These are phyloP conservation scores for Candida sp. DNA, from an alignment of 1,139 yeast genomes.

Conservation along the genomic window DNA sequence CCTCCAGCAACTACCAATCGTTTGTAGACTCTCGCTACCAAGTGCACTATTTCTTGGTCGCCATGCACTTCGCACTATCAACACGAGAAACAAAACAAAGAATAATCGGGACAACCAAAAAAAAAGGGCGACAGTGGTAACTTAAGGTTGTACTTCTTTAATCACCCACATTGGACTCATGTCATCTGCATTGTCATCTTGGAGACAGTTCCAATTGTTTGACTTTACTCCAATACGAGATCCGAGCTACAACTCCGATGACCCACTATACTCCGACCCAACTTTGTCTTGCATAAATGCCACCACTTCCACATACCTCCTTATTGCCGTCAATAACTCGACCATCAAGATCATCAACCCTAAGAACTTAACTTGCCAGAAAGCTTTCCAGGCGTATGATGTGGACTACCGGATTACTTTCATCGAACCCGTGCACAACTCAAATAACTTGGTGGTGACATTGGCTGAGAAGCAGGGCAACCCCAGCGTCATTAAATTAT, in stretches of 20 bases:
- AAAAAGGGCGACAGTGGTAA: not conserved
- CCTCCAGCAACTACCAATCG: no score
- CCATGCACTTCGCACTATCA: no score
- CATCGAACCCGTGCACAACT: slow-evolving; percentile 43
- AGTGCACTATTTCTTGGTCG: no score
- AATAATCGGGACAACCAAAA: not conserved
- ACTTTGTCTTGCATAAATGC: slow-evolving; percentile 65
- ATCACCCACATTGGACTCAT: not conserved
- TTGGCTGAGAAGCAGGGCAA: slow-evolving; percentile 77
- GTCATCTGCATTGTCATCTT: slow-evolving; percentile 39
- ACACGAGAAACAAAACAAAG: no score
- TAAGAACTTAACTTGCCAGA: slow-evolving; percentile 30
- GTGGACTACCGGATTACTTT: slow-evolving; percentile 66
- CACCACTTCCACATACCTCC: slow-evolving; percentile 50
- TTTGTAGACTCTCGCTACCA: no score
- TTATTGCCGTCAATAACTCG: slow-evolving; percentile 61
- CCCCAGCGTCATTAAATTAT: slow-evolving; percentile 70
- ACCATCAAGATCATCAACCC: slow-evolving; percentile 57
- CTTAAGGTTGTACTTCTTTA: not conserved
- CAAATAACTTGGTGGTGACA: slow-evolving; percentile 59
- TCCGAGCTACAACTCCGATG: slow-evolving; percentile 68
- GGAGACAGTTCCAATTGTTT: slow-evolving; percentile 92
- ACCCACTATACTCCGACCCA: slow-evolving; percentile 82
- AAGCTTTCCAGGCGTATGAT: slow-evolving; percentile 66
- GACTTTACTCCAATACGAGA: slow-evolving; percentile 85